phyloP scores from a whole-genome alignment of 768 basidiomycete species.

The Stropharia rugosoannulata region DNA sequence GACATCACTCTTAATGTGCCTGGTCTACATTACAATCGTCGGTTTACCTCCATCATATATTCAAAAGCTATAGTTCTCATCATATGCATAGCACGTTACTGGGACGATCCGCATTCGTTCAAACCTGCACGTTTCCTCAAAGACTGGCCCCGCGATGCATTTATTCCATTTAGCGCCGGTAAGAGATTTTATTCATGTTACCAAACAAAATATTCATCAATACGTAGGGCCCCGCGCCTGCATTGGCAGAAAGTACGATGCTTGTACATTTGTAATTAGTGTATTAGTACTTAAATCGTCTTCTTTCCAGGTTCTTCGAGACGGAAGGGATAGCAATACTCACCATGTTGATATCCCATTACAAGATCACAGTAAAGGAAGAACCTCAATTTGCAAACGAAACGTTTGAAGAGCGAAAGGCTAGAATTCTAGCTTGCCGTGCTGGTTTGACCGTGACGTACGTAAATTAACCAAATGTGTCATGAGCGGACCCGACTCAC shows the following conservation, averaged over 20 bases:
- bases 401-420: conserved; percentile 44
- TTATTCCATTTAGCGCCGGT: conserved; percentile 51
- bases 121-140: conserved; percentile 47
- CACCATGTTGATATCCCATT: conserved; percentile 45
- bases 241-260: conserved; percentile 21
- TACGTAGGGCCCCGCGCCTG: conserved; percentile 20
- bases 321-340: conserved; percentile 50
- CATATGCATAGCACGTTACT: conserved; percentile 44
- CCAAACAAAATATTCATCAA: not conserved
- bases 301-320: conserved; percentile 43
- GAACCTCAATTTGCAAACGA: conserved; percentile 48
- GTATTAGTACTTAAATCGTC: not conserved
- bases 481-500: not conserved
- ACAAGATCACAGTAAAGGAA: conserved; percentile 47
- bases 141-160: conserved; percentile 54
- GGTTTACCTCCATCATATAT: conserved; percentile 7
- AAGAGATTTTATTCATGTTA: not conserved
- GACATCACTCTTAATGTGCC: conserved; percentile 33
- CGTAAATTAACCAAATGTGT: conserved; percentile 17
- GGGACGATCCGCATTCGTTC: conserved; percentile 51
- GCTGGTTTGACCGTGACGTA: conserved; percentile 45
- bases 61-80: too few relatives aligned
- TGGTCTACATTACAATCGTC: conserved; percentile 54
- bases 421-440: conserved; percentile 35
- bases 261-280: not conserved